Evolutionary conservation across 805 yeast genomes (phyloP).

Genomic region (Groenewaldozyma salmanticensis): DNA sequence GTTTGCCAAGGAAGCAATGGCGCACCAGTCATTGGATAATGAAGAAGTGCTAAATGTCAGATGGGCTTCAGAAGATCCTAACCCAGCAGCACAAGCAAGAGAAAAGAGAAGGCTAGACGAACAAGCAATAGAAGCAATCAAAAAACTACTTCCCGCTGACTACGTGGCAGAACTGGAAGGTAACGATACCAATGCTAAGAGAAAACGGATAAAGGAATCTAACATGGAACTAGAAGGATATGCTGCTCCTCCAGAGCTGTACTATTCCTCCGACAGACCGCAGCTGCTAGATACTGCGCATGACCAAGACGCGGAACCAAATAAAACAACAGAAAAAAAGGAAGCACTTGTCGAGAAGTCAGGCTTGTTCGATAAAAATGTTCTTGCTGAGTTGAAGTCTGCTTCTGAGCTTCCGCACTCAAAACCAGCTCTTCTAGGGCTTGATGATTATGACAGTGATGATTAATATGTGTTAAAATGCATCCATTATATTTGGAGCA

Average conservation of each 20-base stretch:
- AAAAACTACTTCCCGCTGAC: constrained; percentile 35
- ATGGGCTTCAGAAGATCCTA: constrained; percentile 90
- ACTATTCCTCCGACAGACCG: constrained; percentile 14
- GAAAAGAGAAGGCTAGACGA: constrained; percentile 42
- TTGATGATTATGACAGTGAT: constrained; percentile 6
- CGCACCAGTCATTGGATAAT: constrained; percentile 61
- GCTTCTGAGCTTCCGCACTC: constrained; percentile 1
- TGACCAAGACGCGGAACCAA: constrained; percentile 1
- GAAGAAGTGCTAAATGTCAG: constrained; percentile 59
- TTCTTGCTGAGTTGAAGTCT: neutral
- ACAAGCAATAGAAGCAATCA: constrained; percentile 37
- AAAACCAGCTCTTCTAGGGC: constrained; percentile 1
- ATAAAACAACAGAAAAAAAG: constrained; percentile 3
- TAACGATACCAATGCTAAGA: constrained; percentile 8
- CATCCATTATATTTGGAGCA: neutral
- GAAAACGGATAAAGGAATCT: constrained; percentile 3
- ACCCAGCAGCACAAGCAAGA: constrained; percentile 49
- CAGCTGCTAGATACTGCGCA: constrained; percentile 7
- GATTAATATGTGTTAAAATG: neutral
- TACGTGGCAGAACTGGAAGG: constrained; percentile 31
- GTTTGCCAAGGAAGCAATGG: constrained; percentile 94
- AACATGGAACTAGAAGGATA: constrained; percentile 20
- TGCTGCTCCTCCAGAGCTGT: constrained; percentile 20
- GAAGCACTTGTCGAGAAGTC: constrained; percentile 4
- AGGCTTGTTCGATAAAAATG: constrained; percentile 3